Percentiles rank a stretch among this genome's conserved stretches.
Evolutionary conservation across 1,139 yeast genomes (phyloP).

Genomic region (Debaryomycetaceae sp.): DNA sequence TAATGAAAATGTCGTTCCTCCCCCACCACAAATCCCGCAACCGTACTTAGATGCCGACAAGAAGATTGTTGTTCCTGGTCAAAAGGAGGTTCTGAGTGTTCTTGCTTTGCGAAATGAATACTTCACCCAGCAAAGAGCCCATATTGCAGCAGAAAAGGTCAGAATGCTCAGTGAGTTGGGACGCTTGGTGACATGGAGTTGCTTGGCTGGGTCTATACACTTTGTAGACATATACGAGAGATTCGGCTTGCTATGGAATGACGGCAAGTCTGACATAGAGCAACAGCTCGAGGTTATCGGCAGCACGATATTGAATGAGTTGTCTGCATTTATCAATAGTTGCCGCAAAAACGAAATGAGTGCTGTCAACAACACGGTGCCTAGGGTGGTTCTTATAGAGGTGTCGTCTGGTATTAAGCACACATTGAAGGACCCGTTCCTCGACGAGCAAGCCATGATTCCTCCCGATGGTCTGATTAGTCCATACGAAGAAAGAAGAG

Average conservation of each 20-base stretch:
- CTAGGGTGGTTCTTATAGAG: slow-evolving; percentile 17
- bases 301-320: slow-evolving; percentile 22
- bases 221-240: slow-evolving; percentile 22
- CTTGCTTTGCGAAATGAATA: slow-evolving; percentile 35
- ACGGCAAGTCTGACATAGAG: slow-evolving; percentile 5
- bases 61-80: slow-evolving; percentile 32
- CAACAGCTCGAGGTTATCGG: slow-evolving; percentile 14
- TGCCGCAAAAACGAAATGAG: slow-evolving; percentile 13
- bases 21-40: slow-evolving; percentile 40
- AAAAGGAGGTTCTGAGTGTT: slow-evolving; percentile 26
- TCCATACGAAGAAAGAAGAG: slow-evolving; percentile 10
- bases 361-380: slow-evolving; percentile 14
- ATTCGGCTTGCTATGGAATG: slow-evolving; percentile 20
- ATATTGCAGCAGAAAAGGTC: slow-evolving; percentile 38
- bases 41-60: slow-evolving; percentile 42
- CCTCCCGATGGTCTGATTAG: slow-evolving; percentile 5
- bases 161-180: slow-evolving; percentile 35
- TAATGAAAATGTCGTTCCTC: slow-evolving; percentile 9
- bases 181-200: slow-evolving; percentile 37
- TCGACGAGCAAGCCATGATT: neutral
- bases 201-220: slow-evolving; percentile 17
- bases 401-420: slow-evolving; percentile 3
- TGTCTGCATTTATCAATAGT: slow-evolving; percentile 18
- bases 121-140: slow-evolving; percentile 32
- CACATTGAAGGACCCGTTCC: neutral